These are phyloP conservation scores for Neoboletus brunneissimus DNA, from an alignment of 768 basidiomycete genomes.

Conservation along the genomic window DNA sequence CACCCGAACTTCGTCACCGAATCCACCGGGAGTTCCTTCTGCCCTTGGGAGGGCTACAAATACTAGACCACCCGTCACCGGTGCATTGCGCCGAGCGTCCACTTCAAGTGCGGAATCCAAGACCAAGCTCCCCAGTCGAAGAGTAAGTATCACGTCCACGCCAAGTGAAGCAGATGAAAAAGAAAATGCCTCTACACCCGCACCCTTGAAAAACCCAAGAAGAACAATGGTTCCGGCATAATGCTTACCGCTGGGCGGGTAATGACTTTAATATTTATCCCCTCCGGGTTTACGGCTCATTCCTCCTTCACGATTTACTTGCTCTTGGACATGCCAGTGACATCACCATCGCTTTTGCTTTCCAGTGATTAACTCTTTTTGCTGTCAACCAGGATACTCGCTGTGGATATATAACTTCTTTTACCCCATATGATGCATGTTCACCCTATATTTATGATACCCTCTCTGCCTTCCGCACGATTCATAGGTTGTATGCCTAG, in stretches of 20 bases:
- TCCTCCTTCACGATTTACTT: constrained; percentile 6
- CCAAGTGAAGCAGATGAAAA: constrained; percentile 55
- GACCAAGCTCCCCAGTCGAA: constrained; percentile 33
- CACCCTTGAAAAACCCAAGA: constrained; percentile 14
- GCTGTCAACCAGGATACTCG: constrained; percentile 10
- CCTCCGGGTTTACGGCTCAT: background rate
- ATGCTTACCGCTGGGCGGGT: background rate
- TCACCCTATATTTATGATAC: constrained; percentile 18
- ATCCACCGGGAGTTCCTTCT: constrained; percentile 31
- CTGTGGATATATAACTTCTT: background rate
- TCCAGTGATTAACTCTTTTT: constrained; percentile 8
- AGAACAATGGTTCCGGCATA: constrained; percentile 19
- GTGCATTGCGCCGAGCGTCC: constrained; percentile 28
- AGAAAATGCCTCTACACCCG: constrained; percentile 47
- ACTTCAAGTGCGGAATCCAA: constrained; percentile 34
- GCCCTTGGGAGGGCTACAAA: constrained; percentile 24
- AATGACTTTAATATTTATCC: constrained; percentile 9
- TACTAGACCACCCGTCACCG: constrained; percentile 11
- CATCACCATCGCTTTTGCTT: constrained; percentile 3
- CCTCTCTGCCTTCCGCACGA: background rate
- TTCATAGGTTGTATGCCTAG: constrained; percentile 26
- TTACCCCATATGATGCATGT: constrained; percentile 12
- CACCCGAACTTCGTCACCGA: constrained; percentile 40
- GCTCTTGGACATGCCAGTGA: constrained; percentile 16
- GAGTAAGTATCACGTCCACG: constrained; percentile 35